These are phyloP conservation scores for Heracleum sosnowskyi DNA, from an alignment of 129 eudicot species.

Conservation along the genomic window DNA sequence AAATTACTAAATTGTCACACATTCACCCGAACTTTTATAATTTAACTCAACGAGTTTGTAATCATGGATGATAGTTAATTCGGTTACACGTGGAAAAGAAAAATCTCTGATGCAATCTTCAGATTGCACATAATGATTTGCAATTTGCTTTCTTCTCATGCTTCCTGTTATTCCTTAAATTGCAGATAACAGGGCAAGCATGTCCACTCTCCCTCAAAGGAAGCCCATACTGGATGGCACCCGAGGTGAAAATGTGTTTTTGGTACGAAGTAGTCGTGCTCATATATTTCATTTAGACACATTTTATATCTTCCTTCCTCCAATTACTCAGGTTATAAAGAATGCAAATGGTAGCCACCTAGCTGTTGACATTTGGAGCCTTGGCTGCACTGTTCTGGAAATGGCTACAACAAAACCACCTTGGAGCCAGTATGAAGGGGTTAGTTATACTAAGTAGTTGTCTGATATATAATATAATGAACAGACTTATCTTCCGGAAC, in stretches of 20 bases:
- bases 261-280: neutral
- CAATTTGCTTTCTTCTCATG: neutral
- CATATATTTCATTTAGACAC: neutral
- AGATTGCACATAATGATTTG: conserved; percentile 8
- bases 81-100: neutral
- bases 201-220: conserved; percentile 87
- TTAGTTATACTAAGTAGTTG: conserved; percentile 24
- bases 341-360: conserved; percentile 70
- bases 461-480: neutral
- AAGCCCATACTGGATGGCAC: conserved; percentile 99
- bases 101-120: neutral
- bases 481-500: neutral
- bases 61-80: neutral
- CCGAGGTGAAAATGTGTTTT: conserved; percentile 54
- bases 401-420: conserved; percentile 99
- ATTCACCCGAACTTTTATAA: neutral
- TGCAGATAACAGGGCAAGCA: conserved; percentile 79
- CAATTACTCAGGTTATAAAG: conserved; percentile 58
- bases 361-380: conserved; percentile 98
- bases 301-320: neutral
- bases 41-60: neutral
- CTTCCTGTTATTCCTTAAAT: conserved; percentile 7
- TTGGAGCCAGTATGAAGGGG: conserved; percentile 99
- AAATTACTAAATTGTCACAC: neutral
- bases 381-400: conserved; percentile 95